Conservation (phyloP, 2,329 filamentous ascomycete species). For the Penicillium aurantiogriseum region DNA sequence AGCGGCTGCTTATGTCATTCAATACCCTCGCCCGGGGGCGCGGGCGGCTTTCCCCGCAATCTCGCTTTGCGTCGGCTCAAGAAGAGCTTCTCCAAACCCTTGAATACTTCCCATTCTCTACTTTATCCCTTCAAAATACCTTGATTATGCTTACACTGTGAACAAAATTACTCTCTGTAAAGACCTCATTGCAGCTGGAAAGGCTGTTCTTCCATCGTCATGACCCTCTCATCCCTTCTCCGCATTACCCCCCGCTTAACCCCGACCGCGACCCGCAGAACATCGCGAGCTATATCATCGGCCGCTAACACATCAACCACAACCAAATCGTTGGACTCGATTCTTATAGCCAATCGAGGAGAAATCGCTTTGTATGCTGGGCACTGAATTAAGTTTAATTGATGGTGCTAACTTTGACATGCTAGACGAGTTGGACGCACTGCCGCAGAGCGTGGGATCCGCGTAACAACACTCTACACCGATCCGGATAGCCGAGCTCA, state of each 20-base stretch:
- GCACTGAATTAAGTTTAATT: neutral
- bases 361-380: slow-evolving; percentile 76
- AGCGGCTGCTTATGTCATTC: slow-evolving; percentile 9
- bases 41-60: slow-evolving; percentile 33
- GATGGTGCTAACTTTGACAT: slow-evolving; percentile 10
- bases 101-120: slow-evolving; percentile 2
- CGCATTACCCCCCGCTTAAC: slow-evolving; percentile 39
- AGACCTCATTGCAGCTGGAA: slow-evolving; percentile 7
- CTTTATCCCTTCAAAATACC: neutral
- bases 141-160: slow-evolving; percentile 13
- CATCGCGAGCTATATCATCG: slow-evolving; percentile 33
- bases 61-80: slow-evolving; percentile 41
- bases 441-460: slow-evolving; percentile 82
- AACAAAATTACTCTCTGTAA: neutral
- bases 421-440: slow-evolving; percentile 77
- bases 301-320: slow-evolving; percentile 21
- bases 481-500: slow-evolving; percentile 84
- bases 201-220: slow-evolving; percentile 20
- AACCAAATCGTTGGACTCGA: slow-evolving; percentile 60
- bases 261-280: slow-evolving; percentile 30
- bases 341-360: slow-evolving; percentile 93
- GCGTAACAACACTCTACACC: slow-evolving; percentile 92
- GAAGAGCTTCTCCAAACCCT: slow-evolving; percentile 13
- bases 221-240: slow-evolving; percentile 42
- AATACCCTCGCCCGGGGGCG: neutral